A percentile compares a stretch with the other conserved stretches of the same genome.
Evolutionary conservation across 1,284 basidiomycete species (phyloP).

Genomic region (Leccinum pachyderme): DNA sequence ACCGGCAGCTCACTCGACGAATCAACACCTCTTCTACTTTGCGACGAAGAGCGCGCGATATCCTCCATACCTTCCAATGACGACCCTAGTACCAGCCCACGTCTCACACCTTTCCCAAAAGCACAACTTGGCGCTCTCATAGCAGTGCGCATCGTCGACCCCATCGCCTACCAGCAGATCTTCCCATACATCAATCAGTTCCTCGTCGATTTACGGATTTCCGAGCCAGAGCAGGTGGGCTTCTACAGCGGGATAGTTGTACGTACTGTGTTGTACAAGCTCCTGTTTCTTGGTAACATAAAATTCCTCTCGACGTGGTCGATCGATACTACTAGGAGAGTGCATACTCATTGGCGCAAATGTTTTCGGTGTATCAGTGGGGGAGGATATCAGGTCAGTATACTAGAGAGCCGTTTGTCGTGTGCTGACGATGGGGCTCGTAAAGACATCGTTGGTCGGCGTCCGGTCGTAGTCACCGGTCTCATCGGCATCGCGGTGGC

Average conservation of each 20-base stretch:
- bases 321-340: slow-evolving; percentile 44
- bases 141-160: slow-evolving; percentile 53
- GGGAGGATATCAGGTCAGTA: slow-evolving; percentile 52
- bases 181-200: slow-evolving; percentile 67
- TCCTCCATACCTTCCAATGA: not conserved
- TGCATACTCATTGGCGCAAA: slow-evolving; percentile 57
- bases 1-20: not conserved
- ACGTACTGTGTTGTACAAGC: slow-evolving; percentile 1
- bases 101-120: slow-evolving; percentile 14
- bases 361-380: slow-evolving; percentile 62
- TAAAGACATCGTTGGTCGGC: slow-evolving; percentile 52
- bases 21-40: not conserved
- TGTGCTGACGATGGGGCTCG: not conserved
- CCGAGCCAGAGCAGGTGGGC: slow-evolving; percentile 56
- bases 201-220: slow-evolving; percentile 51
- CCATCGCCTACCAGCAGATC: slow-evolving; percentile 56
- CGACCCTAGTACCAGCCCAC: not conserved
- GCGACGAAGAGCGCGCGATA: not conserved
- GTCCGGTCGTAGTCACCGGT: slow-evolving; percentile 56
- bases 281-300: not conserved
- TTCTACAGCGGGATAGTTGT: slow-evolving; percentile 65
- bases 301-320: not conserved
- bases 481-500: slow-evolving; percentile 52
- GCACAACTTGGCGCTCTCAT: slow-evolving; percentile 19
- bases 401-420: not conserved